Evolutionary conservation across 2,329 filamentous ascomycete genomes (phyloP), one percentile per base, ranked within the genome.

Genomic region (Cytospora chrysosperma): DNA sequence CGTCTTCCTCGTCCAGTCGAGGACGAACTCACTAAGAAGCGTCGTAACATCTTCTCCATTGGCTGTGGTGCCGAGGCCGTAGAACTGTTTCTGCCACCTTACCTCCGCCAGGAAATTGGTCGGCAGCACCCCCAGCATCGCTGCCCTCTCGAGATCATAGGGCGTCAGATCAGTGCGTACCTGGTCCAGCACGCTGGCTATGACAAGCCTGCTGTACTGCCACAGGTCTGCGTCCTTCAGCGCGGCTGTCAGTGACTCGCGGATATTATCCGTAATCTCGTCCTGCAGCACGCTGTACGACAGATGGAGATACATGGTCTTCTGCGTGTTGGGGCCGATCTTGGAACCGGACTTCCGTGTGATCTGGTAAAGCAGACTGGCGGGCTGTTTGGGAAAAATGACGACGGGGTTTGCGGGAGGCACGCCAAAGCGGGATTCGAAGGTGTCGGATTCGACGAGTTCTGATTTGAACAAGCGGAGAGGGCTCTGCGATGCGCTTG

Each of bases 381-480:
- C 89, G 0, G 94, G 91, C 70, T 97, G 92, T 67, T 89, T 89
- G 0, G 89, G 86, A 69, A 94, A 96, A 4, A 97, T 83, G 53
- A 88, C 78, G 19, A 91, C 77, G 21, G 78, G 79, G 59, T 76
- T 82, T 69, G 75, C 76, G 8, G 85, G 79, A 3, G 82, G 73
- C 7, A 82, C 76, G 0, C 86, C 85, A 67, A 86, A 88, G 21
- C 85, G 78, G 0, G 90, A 85, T 17, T 85, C 81, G 66, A 91
- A 94, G 0, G 88, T 76, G 1, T 89, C 85, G 0, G 91, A 93
- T 6, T 84, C 85, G 15, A 89, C 75, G 0, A 99, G 83, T 59
- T 86, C 82, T 67, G 91, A 91, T 60, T 84, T 84, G 53, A 90
- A 81, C 8, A 99, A 78, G 4, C 90, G 85, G 12, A 98, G 75